Conservation (phyloP, 441 rosid species). For the Jatropha podagrica region DNA sequence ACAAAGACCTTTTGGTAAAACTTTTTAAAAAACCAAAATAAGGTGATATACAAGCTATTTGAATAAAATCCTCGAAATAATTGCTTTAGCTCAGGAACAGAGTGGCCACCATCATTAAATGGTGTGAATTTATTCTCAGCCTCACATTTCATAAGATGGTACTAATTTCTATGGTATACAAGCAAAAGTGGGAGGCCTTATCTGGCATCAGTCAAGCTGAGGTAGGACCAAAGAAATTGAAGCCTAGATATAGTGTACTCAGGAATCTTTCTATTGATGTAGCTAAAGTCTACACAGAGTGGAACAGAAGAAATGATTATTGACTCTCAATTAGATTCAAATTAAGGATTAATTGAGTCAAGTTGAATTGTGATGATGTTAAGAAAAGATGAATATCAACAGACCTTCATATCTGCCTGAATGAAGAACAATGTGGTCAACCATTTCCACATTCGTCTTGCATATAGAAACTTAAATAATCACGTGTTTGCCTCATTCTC, state of each 20-base stretch:
- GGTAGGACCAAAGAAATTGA: background rate
- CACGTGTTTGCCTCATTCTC: background rate
- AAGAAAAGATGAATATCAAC: background rate
- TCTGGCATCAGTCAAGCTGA: background rate
- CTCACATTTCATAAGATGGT: background rate
- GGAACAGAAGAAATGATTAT: background rate
- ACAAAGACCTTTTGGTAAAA: background rate
- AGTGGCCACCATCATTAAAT: background rate
- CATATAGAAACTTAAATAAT: background rate
- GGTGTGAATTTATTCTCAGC: background rate
- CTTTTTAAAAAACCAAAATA: background rate
- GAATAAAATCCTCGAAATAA: background rate
- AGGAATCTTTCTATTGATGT: background rate
- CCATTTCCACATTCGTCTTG: background rate
- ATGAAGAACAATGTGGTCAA: background rate
- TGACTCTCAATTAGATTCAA: background rate
- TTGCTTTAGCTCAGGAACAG: background rate
- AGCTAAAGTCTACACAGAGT: background rate
- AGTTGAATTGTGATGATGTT: constrained; percentile 3
- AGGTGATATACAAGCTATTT: background rate
- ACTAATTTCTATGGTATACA: background rate
- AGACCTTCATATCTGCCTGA: background rate
- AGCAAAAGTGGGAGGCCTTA: background rate
- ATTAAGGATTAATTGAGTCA: background rate
- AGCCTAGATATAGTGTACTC: background rate